Evolutionary conservation across 2,329 filamentous ascomycete genomes (phyloP), one percentile per base, ranked within the genome.

Genomic region (Fusarium verrucosum): DNA sequence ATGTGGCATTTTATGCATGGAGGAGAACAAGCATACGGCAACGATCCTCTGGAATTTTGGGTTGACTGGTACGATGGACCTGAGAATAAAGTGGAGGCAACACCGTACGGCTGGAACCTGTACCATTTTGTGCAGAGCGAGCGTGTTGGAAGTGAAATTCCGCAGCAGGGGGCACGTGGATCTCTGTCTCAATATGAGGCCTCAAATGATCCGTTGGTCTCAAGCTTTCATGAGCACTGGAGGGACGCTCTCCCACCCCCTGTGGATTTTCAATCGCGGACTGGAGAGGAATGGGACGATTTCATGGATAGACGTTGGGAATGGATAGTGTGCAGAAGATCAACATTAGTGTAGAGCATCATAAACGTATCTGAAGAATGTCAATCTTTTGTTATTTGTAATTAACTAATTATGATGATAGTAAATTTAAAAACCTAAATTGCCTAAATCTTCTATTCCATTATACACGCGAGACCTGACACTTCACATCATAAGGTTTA

Each of bases 1-100:
- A 10, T 33, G 3, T 61, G 58, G 49, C 32, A 22, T 20, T 55
- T 62, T 17, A 16, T 46, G 4, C 56, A 62, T 14, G 20, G 41
- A 2, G 56, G 38, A 13, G 56, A 62, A 14, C 6, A 37, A 7
- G 49, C 56, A 1, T 44, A 40, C 3, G 38, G 49, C 1, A 16
- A 61, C 4, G 56, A 61, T 4, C 56, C 56, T 1, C n/a, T 62
- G 10, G 37, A 61, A 1, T 55, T 55, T 7, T 62, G 58, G 58
- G 16, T 8, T 7, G 49, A 62, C 2, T 62, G 49, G 49, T 35
- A 36, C 3, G 45, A 38, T 6, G 50, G 35, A 2, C 22, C n/a
- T 4, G 33, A 20, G 2, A 50, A 49, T 14, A 11, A 3, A 13
- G 38, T 33, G 13, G 38, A 56, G 19, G 30, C 56, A 14, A 45